These are phyloP conservation scores for Salix purpurea DNA, from an alignment of 345 rosid genomes.

Conservation along the genomic window DNA sequence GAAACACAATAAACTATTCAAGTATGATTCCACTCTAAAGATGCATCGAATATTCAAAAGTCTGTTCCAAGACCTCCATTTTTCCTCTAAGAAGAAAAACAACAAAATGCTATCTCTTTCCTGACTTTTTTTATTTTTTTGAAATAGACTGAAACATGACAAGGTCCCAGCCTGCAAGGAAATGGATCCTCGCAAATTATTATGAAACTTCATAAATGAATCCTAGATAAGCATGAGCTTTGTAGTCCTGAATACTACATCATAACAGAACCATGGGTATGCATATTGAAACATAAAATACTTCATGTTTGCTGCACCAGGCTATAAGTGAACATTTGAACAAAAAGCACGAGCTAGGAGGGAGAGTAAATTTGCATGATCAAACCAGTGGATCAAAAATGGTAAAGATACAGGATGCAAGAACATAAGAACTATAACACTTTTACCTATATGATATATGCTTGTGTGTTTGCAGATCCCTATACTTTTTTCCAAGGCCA, in stretches of 20 bases:
- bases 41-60: background rate
- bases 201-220: background rate
- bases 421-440: background rate
- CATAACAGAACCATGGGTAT: background rate
- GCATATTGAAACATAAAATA: background rate
- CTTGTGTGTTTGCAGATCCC: conserved; percentile 34
- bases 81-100: background rate
- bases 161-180: background rate
- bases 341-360: background rate
- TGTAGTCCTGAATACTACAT: background rate
- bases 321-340: background rate
- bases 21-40: background rate
- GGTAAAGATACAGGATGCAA: background rate
- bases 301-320: background rate
- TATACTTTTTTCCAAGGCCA: conserved; percentile 35
- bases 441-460: conserved; percentile 32
- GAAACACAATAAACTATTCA: background rate
- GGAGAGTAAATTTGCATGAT: background rate
- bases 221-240: background rate
- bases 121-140: background rate
- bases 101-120: background rate
- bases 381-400: background rate
- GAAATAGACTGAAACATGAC: background rate
- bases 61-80: background rate
- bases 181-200: background rate